Evolutionary conservation across 177 flowering plant genomes (phyloP).

Genomic region (Vitis hybrid): DNA sequence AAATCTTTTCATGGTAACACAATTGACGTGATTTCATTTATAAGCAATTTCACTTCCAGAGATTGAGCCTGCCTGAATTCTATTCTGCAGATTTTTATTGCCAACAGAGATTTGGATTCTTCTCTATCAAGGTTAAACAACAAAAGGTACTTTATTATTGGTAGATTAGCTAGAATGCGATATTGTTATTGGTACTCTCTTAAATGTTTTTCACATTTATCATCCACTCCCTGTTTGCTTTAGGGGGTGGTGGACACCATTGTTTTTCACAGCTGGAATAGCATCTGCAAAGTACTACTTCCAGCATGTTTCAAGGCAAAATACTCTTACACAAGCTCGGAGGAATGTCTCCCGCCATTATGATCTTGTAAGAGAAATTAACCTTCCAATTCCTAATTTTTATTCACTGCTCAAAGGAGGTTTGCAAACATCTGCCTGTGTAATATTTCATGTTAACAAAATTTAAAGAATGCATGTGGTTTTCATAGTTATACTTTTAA

Average conservation of each 20-base stretch:
- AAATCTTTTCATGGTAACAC: slow-evolving; percentile 66
- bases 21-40: neutral
- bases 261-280: slow-evolving; percentile 73
- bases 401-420: neutral
- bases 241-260: slow-evolving; percentile 99
- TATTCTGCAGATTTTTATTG: slow-evolving; percentile 64
- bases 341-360: slow-evolving; percentile 95
- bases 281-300: slow-evolving; percentile 85
- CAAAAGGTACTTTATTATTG: slow-evolving; percentile 48
- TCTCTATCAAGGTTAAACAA: slow-evolving; percentile 32
- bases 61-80: slow-evolving; percentile 3
- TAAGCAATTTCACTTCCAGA: neutral
- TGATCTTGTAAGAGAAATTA: slow-evolving; percentile 61
- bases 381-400: neutral
- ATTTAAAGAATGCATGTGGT: no score
- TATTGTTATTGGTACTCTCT: neutral
- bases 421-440: no score
- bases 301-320: slow-evolving; percentile 74
- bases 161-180: neutral
- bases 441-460: no score
- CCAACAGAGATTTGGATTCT: slow-evolving; percentile 64
- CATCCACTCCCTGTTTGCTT: slow-evolving; percentile 8
- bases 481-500: no score
- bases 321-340: slow-evolving; percentile 89
- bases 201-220: slow-evolving; percentile 1